These are phyloP conservation scores for Ophiocordyceps sinensis DNA, from an alignment of 2,329 filamentous ascomycete species.

Conservation along the genomic window DNA sequence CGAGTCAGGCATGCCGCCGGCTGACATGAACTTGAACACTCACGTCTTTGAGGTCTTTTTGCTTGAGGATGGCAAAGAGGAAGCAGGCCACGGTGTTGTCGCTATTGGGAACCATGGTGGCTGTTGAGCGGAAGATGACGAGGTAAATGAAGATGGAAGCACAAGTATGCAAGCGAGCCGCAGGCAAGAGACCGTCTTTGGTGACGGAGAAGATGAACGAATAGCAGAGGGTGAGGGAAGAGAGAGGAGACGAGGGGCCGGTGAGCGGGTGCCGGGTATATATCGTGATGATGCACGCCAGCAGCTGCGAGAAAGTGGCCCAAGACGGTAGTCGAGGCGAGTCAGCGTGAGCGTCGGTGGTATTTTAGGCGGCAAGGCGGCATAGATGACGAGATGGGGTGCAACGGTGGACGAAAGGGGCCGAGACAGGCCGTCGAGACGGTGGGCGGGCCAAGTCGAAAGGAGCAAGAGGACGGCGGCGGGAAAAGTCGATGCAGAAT, in stretches of 20 bases:
- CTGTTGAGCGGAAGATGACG: neutral
- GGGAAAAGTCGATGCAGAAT: neutral
- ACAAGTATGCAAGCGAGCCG: neutral
- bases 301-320: too few relatives aligned
- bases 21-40: conserved; percentile 22
- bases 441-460: neutral
- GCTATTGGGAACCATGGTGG: conserved; percentile 20
- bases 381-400: neutral
- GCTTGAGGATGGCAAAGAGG: conserved; percentile 43
- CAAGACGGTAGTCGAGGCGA: neutral
- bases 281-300: neutral
- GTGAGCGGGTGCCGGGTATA: neutral
- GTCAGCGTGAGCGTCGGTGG: neutral
- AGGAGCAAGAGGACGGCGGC: neutral
- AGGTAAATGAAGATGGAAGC: neutral
- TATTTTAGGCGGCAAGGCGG: neutral
- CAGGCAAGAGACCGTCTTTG: neutral
- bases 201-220: neutral
- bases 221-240: neutral
- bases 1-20: conserved; percentile 1
- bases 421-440: neutral
- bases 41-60: conserved; percentile 47
- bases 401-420: neutral
- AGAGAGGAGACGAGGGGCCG: neutral
- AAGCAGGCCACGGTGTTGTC: conserved; percentile 44